These are phyloP conservation scores for Cucurbita moschata DNA, from an alignment of 306 rosid genomes.

Conservation along the genomic window DNA sequence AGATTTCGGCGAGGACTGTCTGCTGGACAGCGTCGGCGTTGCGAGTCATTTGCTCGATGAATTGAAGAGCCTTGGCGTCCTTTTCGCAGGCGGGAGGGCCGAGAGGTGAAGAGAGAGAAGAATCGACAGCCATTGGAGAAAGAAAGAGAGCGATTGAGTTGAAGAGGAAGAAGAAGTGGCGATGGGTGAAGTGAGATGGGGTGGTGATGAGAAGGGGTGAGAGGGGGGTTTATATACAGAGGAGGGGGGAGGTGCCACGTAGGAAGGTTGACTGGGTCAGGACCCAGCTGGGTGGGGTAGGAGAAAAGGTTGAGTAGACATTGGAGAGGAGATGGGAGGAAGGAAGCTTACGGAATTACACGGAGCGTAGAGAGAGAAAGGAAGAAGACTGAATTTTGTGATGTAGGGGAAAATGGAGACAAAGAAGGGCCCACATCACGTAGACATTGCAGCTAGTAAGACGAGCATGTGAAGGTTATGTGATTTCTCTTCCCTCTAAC, in stretches of 20 bases:
- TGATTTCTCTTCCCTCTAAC: not conserved
- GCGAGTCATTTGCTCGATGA: constrained; percentile 35
- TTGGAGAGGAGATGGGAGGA: not conserved
- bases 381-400: not conserved
- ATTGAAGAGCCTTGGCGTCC: constrained; percentile 39
- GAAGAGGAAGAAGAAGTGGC: not conserved
- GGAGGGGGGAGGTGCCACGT: constrained; percentile 14
- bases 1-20: constrained; percentile 21
- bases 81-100: constrained; percentile 38
- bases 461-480: constrained; percentile 32
- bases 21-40: constrained; percentile 39
- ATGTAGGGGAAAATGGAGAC: constrained; percentile 23
- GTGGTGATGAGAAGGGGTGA: not conserved
- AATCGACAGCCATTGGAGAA: constrained; percentile 31
- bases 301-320: not conserved
- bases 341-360: constrained; percentile 12
- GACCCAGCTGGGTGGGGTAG: constrained; percentile 11
- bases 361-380: constrained; percentile 5
- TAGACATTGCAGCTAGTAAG: constrained; percentile 19
- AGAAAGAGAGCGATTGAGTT: not conserved
- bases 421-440: constrained; percentile 28
- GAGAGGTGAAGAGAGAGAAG: constrained; percentile 24
- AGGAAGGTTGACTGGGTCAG: constrained; percentile 1
- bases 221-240: constrained; percentile 6
- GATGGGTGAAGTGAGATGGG: not conserved